Percentiles rank a stretch among this genome's conserved stretches.
These are phyloP conservation scores for Flaveria linearis DNA, from an alignment of 129 eudicot genomes.

Conservation along the genomic window DNA sequence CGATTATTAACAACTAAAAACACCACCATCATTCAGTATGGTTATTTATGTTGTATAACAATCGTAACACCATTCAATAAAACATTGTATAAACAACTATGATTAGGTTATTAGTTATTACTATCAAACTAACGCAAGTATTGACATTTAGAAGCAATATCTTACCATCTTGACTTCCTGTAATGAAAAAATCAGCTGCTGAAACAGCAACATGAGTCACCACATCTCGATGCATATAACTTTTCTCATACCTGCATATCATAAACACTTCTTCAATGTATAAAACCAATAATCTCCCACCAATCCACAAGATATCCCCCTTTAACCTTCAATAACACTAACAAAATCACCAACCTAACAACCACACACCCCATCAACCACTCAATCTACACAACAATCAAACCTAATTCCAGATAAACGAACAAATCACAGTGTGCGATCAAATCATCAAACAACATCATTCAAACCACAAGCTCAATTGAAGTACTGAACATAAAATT, in stretches of 20 bases:
- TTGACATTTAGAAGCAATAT: slow-evolving; percentile 17
- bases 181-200: slow-evolving; percentile 88
- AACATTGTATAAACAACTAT: neutral
- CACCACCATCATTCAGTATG: neutral
- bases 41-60: neutral
- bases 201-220: slow-evolving; percentile 99
- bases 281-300: neutral
- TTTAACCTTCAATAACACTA: slow-evolving; percentile 9
- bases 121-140: neutral
- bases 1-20: neutral
- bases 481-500: neutral
- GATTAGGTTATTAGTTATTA: neutral
- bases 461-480: slow-evolving; percentile 6
- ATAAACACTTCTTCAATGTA: neutral
- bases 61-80: neutral
- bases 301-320: slow-evolving; percentile 1
- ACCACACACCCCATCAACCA: neutral
- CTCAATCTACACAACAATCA: neutral
- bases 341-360: neutral
- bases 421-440: slow-evolving; percentile 6
- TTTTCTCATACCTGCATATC: slow-evolving; percentile 88
- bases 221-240: slow-evolving; percentile 98
- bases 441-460: slow-evolving; percentile 16
- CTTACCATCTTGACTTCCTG: slow-evolving; percentile 95
- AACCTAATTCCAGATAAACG: slow-evolving; percentile 10